Evolutionary conservation across 139 green algal species (phyloP), one percentile per base, ranked within the genome.

Genomic region (Auxenochlorella pyrenoidosa): DNA sequence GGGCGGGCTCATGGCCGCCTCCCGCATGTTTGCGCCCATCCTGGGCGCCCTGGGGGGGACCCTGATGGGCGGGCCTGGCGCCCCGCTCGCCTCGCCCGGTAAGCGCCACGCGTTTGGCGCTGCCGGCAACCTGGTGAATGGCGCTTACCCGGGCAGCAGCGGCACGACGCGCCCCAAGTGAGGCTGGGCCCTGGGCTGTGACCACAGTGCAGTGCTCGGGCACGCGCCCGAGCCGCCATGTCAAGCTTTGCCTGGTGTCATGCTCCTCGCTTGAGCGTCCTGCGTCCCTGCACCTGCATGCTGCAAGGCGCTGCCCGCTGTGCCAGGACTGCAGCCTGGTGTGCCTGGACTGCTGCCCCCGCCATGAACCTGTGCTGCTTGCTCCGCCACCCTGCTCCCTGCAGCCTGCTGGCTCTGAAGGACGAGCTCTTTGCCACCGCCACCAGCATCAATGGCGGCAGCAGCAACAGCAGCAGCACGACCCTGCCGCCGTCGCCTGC

Each of bases 371-470:
- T 15, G 10, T 38, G 10, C 66, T 73, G 66, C 66, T 18, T 40
- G 66, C 66, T 73, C 13, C 32, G 8, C 21, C 28, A 2, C 66
- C 66, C 3, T 40, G 30, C 15, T 15, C 66, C 24, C 40, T 63
- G 82, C 82, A 86, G 82, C 82, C 43, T 86, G 43, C 82, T 86
- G 82, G 47, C 65, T 47, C 66, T 86, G 32, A 86, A 86, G 70
- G 66, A 78, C 21, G 82, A 86, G 82, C 82, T 86, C 6, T 86
- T 86, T 51, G n/a, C 30, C 3, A 26, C 43, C 5, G 82, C 66
- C 66, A 76, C 36, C 41, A 40, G 58, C 80, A 63, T 43, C 30
- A 43, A 30, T 28, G n/a, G 58, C 79, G 44, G 38, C 58, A 36
- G 79, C 76, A 40, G 26, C 59, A 38, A 75, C 79, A 73, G 38